Base-by-base conservation (phyloP, 768 basidiomycete genomes). In the Kwoniella europaea region DNA sequence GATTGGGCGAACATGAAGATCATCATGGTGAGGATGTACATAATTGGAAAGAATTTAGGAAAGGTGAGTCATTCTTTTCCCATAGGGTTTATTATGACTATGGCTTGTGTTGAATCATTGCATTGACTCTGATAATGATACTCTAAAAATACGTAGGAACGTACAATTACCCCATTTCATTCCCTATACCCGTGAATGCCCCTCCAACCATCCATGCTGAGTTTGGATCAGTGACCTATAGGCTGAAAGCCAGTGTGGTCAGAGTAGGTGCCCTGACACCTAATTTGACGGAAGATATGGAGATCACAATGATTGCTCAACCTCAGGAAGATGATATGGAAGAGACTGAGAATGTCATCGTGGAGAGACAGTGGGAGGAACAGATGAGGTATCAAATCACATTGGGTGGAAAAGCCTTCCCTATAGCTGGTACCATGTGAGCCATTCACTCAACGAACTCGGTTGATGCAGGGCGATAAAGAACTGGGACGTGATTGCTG, bases 91-190 rank as follows among this genome's bases (percentile, higher is more conserved):
- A 6, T 35, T 35, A 9, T 35, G 35, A 35, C 35, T 35, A 35
- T 6, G 7, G 35, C 35, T 35, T 35, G 35, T 35, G 35, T 35
- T 35, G 35, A 35, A 35, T 35, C 35, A 9, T 35, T 4, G 35
- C 35, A 35, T 35, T 35, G 5, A 35, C 35, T 7, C 35, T 35
- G 35, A 35, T 35, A 6, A 35, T 35, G 18, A 15, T 50, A 18
- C n/a, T n/a, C n/a, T 50, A 18, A 24, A 27, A 52, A 15, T 44
- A 41, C 10, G 42, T 75, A 92, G 94, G 94, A 20, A 91, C 89
- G 5, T 98, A 98, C 82, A 93, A 91, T 18, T 98, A 93, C 83
- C 96, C 96, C 2, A 91, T 99, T 77, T 92, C 92, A 15, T 94
- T 98, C 82, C 86, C 90, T 18, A 90, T 99, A 66, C 93, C 96